phyloP scores from a whole-genome alignment of 1,139 yeast species.

The Nakaseomyces sp. region DNA sequence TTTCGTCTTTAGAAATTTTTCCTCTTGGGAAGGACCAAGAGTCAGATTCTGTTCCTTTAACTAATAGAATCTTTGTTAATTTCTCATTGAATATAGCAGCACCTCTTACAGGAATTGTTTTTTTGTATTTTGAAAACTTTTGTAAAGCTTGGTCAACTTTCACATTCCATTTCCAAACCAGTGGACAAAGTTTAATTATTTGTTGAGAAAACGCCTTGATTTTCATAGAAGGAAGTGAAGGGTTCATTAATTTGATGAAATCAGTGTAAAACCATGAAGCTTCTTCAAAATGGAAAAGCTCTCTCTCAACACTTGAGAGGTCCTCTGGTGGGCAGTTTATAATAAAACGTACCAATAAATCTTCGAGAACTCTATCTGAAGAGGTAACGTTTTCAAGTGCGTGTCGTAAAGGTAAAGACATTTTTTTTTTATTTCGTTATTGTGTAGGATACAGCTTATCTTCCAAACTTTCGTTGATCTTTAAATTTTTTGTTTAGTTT shows the following conservation, averaged over 20 bases:
- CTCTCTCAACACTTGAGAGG: constrained; percentile 69
- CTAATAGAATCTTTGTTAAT: constrained; percentile 64
- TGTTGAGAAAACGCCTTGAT: constrained; percentile 71
- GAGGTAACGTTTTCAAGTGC: constrained; percentile 34
- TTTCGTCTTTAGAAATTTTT: constrained; percentile 87
- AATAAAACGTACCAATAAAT: constrained; percentile 78
- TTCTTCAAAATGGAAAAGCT: constrained; percentile 91
- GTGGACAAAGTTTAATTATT: constrained; percentile 70
- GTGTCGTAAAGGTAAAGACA: constrained; percentile 32
- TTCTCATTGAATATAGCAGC: constrained; percentile 75
- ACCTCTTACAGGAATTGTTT: constrained; percentile 92
- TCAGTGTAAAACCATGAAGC: constrained; percentile 98
- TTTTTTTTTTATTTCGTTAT: too few relatives aligned
- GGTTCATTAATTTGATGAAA: constrained; percentile 65
- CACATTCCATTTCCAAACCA: constrained; percentile 72
- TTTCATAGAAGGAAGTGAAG: constrained; percentile 67
- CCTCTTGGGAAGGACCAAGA: constrained; percentile 97
- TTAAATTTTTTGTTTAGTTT: too few relatives aligned
- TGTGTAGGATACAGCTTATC: too few relatives aligned
- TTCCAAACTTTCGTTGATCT: too few relatives aligned
- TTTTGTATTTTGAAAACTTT: constrained; percentile 76
- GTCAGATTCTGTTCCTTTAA: constrained; percentile 77
- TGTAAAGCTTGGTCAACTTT: constrained; percentile 60
- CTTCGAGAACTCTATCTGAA: constrained; percentile 74
- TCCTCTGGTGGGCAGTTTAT: constrained; percentile 91